Evolutionary conservation across 148 eudicot species (phyloP), one percentile per base, ranked within the genome.

Genomic region (Agrostemma githago): DNA sequence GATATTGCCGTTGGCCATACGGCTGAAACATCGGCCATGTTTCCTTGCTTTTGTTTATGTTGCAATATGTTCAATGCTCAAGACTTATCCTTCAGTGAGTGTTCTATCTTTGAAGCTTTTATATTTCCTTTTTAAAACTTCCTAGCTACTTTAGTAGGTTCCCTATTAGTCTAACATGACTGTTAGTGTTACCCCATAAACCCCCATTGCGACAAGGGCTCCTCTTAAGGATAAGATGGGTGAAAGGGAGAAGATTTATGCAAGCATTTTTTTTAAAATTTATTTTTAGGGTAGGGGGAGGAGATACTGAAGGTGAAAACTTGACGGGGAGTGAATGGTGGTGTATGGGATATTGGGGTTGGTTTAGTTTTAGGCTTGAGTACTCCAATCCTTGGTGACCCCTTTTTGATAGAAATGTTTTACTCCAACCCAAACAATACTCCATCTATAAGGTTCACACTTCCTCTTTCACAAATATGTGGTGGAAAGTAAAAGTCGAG

Each of bases 51-150:
- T 95, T 83, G 88, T 88, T 42, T 92, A 87, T 80, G 79, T 91
- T 80, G 92, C 98, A 68, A 88, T 92, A 83, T 87, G 86, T 70
- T 87, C 98, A 43, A 86, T 95, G 85, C 96, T 95, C 63, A 95
- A 95, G 83, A 88, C 98, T 75, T 95, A 95, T 80, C 98, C 98
- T 81, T 95, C 98, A 0, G 97, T 94, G 78, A 89, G 97, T 86
- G 40, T 15, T 70, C 67, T 5, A 20, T 42, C 66, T 53, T 34
- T 64, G 17, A 65, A 40, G 26, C 43, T 7, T 70, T 53, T 19
- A 10, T 60, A 38, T 38, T 46, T 26, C 34, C 34, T 26, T 15
- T 19, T 53, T 26, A 38, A 21, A 11, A 74, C n/a, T 10, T 62
- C 17, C n/a, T 66, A 7, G 19, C 8, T 20, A 67, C 51, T 40